Evolutionary conservation across 257 asterid genomes (phyloP).

Genomic region (Nicotiana noctiflora): DNA sequence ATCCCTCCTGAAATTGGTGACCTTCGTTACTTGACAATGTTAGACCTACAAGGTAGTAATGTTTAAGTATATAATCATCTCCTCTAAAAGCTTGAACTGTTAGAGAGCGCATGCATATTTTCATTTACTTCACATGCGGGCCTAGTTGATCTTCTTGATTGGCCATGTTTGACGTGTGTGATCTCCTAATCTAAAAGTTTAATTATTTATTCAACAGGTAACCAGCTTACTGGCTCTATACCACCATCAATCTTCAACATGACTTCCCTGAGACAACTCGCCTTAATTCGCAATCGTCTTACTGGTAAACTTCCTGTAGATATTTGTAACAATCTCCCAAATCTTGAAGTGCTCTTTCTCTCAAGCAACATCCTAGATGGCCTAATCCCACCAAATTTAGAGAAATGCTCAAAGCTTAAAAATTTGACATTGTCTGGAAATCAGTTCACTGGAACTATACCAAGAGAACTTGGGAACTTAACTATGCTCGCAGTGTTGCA

Average conservation of each 20-base stretch:
- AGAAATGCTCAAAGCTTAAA: not conserved
- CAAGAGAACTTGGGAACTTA: slow-evolving; percentile 1
- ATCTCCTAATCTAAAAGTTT: too few species aligned
- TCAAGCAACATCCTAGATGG: not conserved
- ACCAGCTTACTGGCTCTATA: not conserved
- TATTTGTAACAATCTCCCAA: not conserved
- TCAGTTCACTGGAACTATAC: not conserved
- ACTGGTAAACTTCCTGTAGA: not conserved
- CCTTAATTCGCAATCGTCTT: not conserved
- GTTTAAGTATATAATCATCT: too few species aligned
- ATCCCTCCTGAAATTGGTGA: not conserved
- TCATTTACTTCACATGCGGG: too few species aligned
- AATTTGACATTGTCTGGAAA: not conserved
- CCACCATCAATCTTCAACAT: not conserved
- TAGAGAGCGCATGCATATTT: too few species aligned
- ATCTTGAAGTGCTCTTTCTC: not conserved
- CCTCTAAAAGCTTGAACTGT: too few species aligned
- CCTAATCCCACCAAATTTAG: not conserved
- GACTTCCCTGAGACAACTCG: not conserved
- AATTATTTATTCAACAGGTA: too few species aligned
- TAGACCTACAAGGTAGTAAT: not conserved
- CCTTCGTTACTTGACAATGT: not conserved
- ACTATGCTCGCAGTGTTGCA: not conserved
- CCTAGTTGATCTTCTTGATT: too few species aligned
- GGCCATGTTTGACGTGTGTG: too few species aligned